Base-by-base conservation (phyloP, 2,329 filamentous ascomycete species). In the Aspergillus fischeri region DNA sequence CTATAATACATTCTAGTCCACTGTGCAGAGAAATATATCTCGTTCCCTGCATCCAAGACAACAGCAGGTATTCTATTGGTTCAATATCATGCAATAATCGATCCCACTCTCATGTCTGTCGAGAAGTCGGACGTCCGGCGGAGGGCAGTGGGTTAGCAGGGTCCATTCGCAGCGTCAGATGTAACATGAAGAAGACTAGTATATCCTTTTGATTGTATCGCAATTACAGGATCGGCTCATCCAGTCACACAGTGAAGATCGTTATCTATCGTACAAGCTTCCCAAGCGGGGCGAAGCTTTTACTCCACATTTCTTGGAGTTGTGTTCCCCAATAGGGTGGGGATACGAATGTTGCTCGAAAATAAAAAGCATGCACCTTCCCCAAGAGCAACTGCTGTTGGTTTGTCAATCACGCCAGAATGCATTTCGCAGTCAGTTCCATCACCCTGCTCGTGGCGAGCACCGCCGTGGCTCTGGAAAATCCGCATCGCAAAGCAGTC, bases 371-470 rank as follows among this genome's bases (percentile, higher is more conserved):
- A 20, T 45, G 42, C 3, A 1, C 3, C 14, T 45, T 9, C 42
- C 42, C 42, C 42, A 45, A 24, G 3, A 24, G 21, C 10, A 21
- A 45, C 21, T 45, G 42, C 8, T 38, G 14, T 21, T 24, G 4
- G 1, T n/a, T 45, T 11, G 42, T 20, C 3, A 20, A 45, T 21
- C 42, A 21, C 14, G 10, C 17, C 50, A 58, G 1, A 28, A 60
- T 60, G 58, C 56, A 51, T 53, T 32, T 38, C 9, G 20, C 42
- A 5, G 20, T 45, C 21, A 50, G 48, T 4, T 42, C 53, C n/a
- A 47, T 60, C 42, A 14, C 52, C 32, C 54, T 58, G 4, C 47
- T 60, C n/a, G 47, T 60, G 42, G 51, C 51, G 5, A 48, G 55
- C 51, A 45, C 56, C 20, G 62, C 49, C 28, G 53, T 24, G 4